phyloP scores from a whole-genome alignment of 495 filamentous ascomycete genomes.

The Lichenothelia convexa region DNA sequence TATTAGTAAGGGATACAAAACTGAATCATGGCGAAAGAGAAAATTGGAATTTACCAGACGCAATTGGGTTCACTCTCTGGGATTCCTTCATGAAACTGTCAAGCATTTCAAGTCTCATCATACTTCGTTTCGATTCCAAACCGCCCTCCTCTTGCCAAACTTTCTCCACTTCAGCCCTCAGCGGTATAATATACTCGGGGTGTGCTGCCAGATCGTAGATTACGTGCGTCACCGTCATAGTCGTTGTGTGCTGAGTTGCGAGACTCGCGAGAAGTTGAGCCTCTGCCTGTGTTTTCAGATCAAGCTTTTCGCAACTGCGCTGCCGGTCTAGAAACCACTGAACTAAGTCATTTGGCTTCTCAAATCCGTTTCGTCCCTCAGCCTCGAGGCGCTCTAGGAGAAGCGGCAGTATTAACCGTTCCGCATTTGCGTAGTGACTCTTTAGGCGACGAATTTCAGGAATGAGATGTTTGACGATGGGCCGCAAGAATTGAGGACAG shows the following conservation, averaged over 20 bases:
- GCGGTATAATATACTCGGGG: slow-evolving; percentile 25
- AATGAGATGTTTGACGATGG: too few species aligned
- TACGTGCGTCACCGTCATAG: not conserved
- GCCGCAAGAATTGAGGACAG: too few species aligned
- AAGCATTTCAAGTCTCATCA: slow-evolving; percentile 28
- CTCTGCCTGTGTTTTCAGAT: not conserved
- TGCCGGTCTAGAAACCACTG: not conserved
- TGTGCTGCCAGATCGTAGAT: slow-evolving; percentile 30
- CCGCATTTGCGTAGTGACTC: too few species aligned
- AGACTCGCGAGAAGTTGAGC: slow-evolving; percentile 1
- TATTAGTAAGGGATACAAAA: too few species aligned
- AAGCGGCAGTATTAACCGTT: too few species aligned
- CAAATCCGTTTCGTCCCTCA: too few species aligned
- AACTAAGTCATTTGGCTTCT: not conserved
- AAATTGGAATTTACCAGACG: slow-evolving; percentile 12
- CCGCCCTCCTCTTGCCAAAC: slow-evolving; percentile 23
- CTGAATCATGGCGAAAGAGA: too few species aligned
- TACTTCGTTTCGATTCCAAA: slow-evolving; percentile 21
- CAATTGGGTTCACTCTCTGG: slow-evolving; percentile 24
- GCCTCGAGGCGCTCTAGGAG: too few species aligned
- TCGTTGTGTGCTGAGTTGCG: slow-evolving; percentile 5
- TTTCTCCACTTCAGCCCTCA: slow-evolving; percentile 34
- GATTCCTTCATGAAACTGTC: slow-evolving; percentile 39
- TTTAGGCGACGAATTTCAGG: too few species aligned
- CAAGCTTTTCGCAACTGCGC: not conserved